phyloP scores from a whole-genome alignment of 148 eudicot genomes.

The Fagopyrum esculentum region DNA sequence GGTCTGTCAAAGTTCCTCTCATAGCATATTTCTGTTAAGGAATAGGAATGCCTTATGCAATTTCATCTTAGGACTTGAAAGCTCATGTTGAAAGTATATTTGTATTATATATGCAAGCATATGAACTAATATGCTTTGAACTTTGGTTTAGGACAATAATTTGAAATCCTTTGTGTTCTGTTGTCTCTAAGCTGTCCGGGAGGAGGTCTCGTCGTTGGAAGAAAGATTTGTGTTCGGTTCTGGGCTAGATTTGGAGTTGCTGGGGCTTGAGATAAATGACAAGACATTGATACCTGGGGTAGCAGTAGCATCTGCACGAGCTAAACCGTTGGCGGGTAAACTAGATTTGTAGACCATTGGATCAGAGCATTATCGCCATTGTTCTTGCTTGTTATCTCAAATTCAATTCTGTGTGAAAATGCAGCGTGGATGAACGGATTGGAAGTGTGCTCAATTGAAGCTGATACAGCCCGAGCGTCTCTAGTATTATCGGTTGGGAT shows the following conservation, averaged over 20 bases:
- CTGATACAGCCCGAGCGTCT: slow-evolving; percentile 47
- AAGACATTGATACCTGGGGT: slow-evolving; percentile 85
- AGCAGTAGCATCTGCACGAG: slow-evolving; percentile 85
- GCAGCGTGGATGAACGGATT: slow-evolving; percentile 98
- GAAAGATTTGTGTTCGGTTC: slow-evolving; percentile 66
- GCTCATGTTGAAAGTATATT: too few relatives aligned
- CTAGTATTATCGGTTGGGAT: slow-evolving; percentile 77
- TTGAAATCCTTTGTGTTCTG: background rate
- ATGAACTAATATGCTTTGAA: background rate
- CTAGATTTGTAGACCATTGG: background rate
- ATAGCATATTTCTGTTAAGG: background rate
- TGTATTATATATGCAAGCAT: background rate
- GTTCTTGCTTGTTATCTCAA: background rate
- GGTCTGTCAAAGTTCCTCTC: slow-evolving; percentile 29
- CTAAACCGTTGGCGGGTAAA: slow-evolving; percentile 87
- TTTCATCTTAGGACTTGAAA: too few relatives aligned
- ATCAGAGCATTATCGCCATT: background rate
- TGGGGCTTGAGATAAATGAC: slow-evolving; percentile 81
- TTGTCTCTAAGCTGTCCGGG: slow-evolving; percentile 44
- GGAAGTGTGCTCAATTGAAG: slow-evolving; percentile 88
- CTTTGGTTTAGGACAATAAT: background rate
- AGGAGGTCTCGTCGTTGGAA: slow-evolving; percentile 55
- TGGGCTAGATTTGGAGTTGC: slow-evolving; percentile 72
- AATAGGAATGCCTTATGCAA: too few relatives aligned
- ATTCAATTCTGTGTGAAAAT: background rate